A percentile compares a stretch with the other conserved stretches of the same genome.
These are phyloP conservation scores for Zygosaccharomyces pseudobailii DNA, from an alignment of 1,139 yeast species.

Conservation along the genomic window DNA sequence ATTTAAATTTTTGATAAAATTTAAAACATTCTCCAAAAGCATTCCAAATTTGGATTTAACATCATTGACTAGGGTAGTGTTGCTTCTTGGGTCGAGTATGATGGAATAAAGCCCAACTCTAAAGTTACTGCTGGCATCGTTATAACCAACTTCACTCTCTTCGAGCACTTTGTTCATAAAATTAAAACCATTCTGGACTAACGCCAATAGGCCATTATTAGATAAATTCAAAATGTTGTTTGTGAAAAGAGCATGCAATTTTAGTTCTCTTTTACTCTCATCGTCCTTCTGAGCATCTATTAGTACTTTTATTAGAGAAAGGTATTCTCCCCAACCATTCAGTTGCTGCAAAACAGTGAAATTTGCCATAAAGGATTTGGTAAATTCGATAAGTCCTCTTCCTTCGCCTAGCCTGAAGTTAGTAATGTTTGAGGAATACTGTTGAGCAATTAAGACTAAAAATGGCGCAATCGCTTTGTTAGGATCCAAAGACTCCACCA, in stretches of 20 bases:
- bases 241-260: slow-evolving; percentile 60
- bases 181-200: slow-evolving; percentile 50
- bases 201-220: slow-evolving; percentile 44
- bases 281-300: slow-evolving; percentile 25
- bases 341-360: slow-evolving; percentile 70
- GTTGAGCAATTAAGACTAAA: slow-evolving; percentile 74
- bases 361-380: slow-evolving; percentile 59
- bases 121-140: slow-evolving; percentile 43
- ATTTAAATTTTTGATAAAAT: slow-evolving; percentile 28
- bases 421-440: slow-evolving; percentile 51
- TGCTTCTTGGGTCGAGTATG: slow-evolving; percentile 45
- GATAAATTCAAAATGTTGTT: slow-evolving; percentile 51
- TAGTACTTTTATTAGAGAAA: slow-evolving; percentile 50
- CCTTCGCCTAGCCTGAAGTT: slow-evolving; percentile 64
- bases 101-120: slow-evolving; percentile 57
- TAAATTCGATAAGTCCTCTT: slow-evolving; percentile 62
- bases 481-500: slow-evolving; percentile 73
- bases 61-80: slow-evolving; percentile 28
- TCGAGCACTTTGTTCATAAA: slow-evolving; percentile 47
- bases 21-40: slow-evolving; percentile 38
- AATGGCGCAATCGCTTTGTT: slow-evolving; percentile 64
- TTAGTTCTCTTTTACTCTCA: slow-evolving; percentile 41
- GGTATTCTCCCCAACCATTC: slow-evolving; percentile 50
- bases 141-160: slow-evolving; percentile 42
- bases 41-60: slow-evolving; percentile 44